Percentiles rank a stretch among this genome's conserved stretches.
phyloP scores from a whole-genome alignment of 495 filamentous ascomycete species.

The Penicillium bovifimosum region DNA sequence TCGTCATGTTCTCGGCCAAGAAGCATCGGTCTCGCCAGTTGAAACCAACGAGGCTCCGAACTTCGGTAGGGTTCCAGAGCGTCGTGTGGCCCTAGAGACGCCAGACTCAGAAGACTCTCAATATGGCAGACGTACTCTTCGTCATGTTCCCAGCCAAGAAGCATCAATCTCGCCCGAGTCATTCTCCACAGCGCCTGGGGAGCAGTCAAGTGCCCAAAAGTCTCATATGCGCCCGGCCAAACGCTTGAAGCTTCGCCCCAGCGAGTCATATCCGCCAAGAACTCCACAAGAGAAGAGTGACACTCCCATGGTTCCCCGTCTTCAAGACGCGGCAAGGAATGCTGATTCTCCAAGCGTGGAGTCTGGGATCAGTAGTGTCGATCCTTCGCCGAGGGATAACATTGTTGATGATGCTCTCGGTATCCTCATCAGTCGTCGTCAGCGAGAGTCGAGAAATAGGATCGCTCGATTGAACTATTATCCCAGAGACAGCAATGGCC shows the following conservation, averaged over 20 bases:
- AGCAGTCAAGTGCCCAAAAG: slow-evolving; percentile 20
- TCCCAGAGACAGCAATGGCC: no score
- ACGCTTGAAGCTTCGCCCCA: neutral
- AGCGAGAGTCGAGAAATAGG: no score
- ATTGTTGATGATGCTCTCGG: slow-evolving; percentile 9
- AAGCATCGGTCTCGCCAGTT: no score
- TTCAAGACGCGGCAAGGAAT: neutral
- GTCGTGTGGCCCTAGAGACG: no score
- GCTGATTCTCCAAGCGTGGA: slow-evolving; percentile 44
- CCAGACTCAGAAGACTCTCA: no score
- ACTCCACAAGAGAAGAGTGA: slow-evolving; percentile 10
- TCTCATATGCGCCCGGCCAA: neutral
- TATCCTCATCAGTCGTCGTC: no score
- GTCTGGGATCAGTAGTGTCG: slow-evolving; percentile 48
- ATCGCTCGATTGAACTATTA: no score
- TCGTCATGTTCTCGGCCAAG: no score
- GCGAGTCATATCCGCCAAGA: neutral
- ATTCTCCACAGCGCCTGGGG: slow-evolving; percentile 26
- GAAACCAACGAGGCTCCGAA: no score
- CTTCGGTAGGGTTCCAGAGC: no score
- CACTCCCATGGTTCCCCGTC: slow-evolving; percentile 18
- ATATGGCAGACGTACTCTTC: slow-evolving; percentile 27
- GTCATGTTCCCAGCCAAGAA: slow-evolving; percentile 30
- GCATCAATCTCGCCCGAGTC: slow-evolving; percentile 28
- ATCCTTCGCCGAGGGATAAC: slow-evolving; percentile 26